phyloP scores from a whole-genome alignment of 306 rosid genomes.

The Erythrophleum fordii region DNA sequence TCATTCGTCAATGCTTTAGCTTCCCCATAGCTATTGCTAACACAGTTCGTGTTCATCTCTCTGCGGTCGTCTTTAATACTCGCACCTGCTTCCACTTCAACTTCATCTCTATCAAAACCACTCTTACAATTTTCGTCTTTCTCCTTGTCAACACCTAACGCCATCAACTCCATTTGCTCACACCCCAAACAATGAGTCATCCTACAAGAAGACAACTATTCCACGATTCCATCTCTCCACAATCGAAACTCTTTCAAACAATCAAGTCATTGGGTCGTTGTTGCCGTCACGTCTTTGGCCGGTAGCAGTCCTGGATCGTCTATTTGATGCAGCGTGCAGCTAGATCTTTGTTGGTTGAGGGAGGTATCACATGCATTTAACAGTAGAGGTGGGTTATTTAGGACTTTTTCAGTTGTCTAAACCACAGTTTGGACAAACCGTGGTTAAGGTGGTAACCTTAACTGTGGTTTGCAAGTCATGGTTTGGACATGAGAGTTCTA shows the following conservation, averaged over 20 bases:
- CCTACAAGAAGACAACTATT: constrained; percentile 58
- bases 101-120: constrained; percentile 48
- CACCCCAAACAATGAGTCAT: constrained; percentile 65
- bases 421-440: too few species aligned
- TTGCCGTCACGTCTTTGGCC: too few species aligned
- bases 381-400: too few species aligned
- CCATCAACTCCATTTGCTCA: constrained; percentile 56
- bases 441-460: too few species aligned
- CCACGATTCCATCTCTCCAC: constrained; percentile 72
- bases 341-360: too few species aligned
- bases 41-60: constrained; percentile 53
- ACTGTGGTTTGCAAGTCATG: too few species aligned
- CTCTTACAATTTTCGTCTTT: constrained; percentile 44
- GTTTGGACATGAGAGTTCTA: too few species aligned
- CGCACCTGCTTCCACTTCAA: constrained; percentile 62
- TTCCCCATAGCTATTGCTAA: constrained; percentile 71
- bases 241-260: constrained; percentile 71
- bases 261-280: too few species aligned
- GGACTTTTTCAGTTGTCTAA: too few species aligned
- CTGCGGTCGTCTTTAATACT: constrained; percentile 77
- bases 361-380: too few species aligned
- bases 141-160: constrained; percentile 45
- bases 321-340: too few species aligned
- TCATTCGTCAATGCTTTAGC: constrained; percentile 95
- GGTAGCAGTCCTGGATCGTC: too few species aligned